phyloP scores from a whole-genome alignment of 2,329 filamentous ascomycete genomes.

The Trichoderma atroviride region DNA sequence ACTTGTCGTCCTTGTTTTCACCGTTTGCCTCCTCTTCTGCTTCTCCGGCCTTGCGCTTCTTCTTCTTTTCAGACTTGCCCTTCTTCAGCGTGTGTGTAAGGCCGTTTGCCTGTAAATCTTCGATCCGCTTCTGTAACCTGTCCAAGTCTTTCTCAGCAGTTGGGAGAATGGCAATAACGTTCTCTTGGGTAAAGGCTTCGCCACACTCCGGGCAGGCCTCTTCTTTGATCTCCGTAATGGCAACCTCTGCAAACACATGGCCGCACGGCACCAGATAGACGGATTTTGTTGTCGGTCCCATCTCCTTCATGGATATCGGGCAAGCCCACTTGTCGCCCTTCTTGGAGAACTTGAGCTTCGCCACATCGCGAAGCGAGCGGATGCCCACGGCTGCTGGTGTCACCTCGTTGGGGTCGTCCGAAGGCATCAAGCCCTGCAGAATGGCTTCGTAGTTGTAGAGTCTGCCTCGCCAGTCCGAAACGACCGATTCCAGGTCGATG shows the following conservation, averaged over 20 bases:
- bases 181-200: slow-evolving; percentile 68
- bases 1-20: slow-evolving; percentile 29
- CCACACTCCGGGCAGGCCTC: slow-evolving; percentile 72
- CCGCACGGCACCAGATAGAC: slow-evolving; percentile 95
- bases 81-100: slow-evolving; percentile 90
- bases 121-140: slow-evolving; percentile 65
- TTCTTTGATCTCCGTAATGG: slow-evolving; percentile 77
- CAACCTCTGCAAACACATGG: slow-evolving; percentile 87
- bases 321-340: slow-evolving; percentile 70
- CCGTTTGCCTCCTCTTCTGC: slow-evolving; percentile 39
- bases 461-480: slow-evolving; percentile 80
- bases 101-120: slow-evolving; percentile 69
- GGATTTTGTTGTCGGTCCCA: slow-evolving; percentile 77
- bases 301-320: slow-evolving; percentile 81
- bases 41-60: slow-evolving; percentile 64
- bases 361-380: slow-evolving; percentile 80
- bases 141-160: slow-evolving; percentile 70
- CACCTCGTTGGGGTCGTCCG: slow-evolving; percentile 58
- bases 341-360: slow-evolving; percentile 74
- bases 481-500: slow-evolving; percentile 69
- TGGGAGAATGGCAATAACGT: slow-evolving; percentile 83
- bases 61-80: slow-evolving; percentile 64
- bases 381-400: slow-evolving; percentile 61
- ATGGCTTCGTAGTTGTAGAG: slow-evolving; percentile 96
- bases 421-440: slow-evolving; percentile 61